phyloP scores from a whole-genome alignment of 345 rosid species.

The Euphorbia lathyris region DNA sequence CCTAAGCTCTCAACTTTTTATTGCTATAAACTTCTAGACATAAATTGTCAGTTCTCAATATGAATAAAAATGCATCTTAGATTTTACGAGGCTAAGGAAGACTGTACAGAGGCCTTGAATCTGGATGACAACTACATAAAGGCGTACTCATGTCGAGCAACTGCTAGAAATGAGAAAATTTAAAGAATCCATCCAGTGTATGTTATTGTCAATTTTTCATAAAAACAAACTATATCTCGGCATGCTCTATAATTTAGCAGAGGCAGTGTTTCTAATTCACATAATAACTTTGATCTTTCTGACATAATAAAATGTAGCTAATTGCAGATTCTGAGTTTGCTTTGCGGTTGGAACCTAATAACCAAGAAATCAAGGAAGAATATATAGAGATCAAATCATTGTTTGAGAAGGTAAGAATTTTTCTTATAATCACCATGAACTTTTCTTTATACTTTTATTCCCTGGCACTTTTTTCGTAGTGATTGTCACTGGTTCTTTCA shows the following conservation, averaged over 20 bases:
- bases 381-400: conserved; percentile 60
- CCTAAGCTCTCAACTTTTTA: background rate
- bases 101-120: conserved; percentile 90
- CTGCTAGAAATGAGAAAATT: conserved; percentile 72
- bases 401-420: conserved; percentile 57
- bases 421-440: background rate
- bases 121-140: conserved; percentile 83
- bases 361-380: conserved; percentile 81
- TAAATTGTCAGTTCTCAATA: background rate
- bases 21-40: background rate
- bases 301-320: conserved; percentile 21
- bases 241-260: background rate
- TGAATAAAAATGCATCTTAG: conserved; percentile 30
- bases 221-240: background rate
- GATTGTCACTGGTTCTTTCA: conserved; percentile 19
- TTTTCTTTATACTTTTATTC: background rate
- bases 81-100: conserved; percentile 79
- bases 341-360: conserved; percentile 77
- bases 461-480: background rate
- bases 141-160: conserved; percentile 91
- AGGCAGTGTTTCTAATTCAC: conserved; percentile 1
- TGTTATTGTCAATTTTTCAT: conserved; percentile 15
- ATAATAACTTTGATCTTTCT: conserved; percentile 18
- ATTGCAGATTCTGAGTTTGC: conserved; percentile 88
- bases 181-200: conserved; percentile 84